These are phyloP conservation scores for Lichenothelia convexa DNA, from an alignment of 495 filamentous ascomycete genomes.

Conservation along the genomic window DNA sequence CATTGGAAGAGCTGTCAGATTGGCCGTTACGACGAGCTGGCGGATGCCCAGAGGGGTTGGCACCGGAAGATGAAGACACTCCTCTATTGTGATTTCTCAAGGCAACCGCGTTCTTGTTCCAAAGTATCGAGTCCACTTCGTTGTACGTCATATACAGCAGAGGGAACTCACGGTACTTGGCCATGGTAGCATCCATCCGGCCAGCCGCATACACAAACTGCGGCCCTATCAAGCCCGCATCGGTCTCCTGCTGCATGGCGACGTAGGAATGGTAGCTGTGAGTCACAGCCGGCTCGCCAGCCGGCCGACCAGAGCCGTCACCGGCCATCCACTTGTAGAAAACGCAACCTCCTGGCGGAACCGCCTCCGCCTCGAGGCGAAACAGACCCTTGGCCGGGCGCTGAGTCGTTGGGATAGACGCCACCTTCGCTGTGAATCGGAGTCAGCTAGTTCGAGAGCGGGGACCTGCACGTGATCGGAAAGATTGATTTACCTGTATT, in stretches of 20 bases:
- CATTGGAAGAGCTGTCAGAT: no score
- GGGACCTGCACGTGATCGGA: no score
- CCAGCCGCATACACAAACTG: slow-evolving; percentile 7
- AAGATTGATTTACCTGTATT: no score
- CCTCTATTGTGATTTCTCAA: background rate
- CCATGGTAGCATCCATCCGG: slow-evolving; percentile 7
- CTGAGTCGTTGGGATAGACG: slow-evolving; percentile 7
- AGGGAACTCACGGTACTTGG: slow-evolving; percentile 8
- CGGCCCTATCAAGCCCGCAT: slow-evolving; percentile 10
- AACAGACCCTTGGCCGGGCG: slow-evolving; percentile 2
- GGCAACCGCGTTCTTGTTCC: slow-evolving; percentile 1
- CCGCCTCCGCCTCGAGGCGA: slow-evolving; percentile 1
- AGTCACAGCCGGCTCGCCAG: background rate
- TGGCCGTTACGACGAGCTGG: no score
- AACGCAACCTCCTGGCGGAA: slow-evolving; percentile 5
- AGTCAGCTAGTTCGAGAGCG: no score
- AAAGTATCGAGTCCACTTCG: slow-evolving; percentile 8
- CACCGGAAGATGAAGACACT: background rate
- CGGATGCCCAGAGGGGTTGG: background rate
- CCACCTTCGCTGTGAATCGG: slow-evolving; percentile 4
- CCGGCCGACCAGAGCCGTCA: background rate
- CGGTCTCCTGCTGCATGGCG: slow-evolving; percentile 5
- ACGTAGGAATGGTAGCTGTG: slow-evolving; percentile 8
- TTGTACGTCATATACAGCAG: slow-evolving; percentile 8
- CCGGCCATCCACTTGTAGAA: slow-evolving; percentile 9